phyloP scores from a whole-genome alignment of 495 filamentous ascomycete species.

The Penicillium diatomitis region DNA sequence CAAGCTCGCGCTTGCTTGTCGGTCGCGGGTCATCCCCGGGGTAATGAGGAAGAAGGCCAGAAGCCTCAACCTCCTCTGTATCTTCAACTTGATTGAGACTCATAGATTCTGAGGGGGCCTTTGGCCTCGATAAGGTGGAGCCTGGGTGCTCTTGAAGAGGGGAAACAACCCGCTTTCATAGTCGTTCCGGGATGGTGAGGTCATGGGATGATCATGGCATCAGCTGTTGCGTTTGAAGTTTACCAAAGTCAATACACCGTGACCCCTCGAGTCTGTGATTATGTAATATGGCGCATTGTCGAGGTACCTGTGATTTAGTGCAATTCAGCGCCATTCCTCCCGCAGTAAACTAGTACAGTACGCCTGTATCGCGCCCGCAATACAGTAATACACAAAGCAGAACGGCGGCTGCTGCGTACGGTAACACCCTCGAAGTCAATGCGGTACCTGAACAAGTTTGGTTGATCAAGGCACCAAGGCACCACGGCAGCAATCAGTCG shows the following conservation, averaged over 20 bases:
- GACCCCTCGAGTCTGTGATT: no score
- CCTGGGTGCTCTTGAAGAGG: background rate
- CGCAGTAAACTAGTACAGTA: no score
- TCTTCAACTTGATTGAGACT: conserved; percentile 19
- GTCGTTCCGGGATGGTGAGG: conserved; percentile 8
- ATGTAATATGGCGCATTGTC: no score
- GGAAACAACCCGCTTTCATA: background rate
- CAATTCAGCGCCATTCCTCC: no score
- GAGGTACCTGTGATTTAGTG: no score
- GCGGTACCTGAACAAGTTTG: no score
- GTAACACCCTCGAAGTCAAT: no score
- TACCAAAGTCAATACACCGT: no score
- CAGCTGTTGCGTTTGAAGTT: no score
- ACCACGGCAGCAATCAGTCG: conserved; percentile 12
- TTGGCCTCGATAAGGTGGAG: background rate
- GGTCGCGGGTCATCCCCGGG: conserved; percentile 77
- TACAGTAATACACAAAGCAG: no score
- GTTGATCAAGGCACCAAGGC: conserved; percentile 5
- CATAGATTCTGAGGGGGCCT: conserved; percentile 3
- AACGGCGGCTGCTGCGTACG: no score
- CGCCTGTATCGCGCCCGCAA: no score
- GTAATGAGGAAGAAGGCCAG: conserved; percentile 39
- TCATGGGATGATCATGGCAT: conserved; percentile 1
- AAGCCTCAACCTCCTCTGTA: conserved; percentile 1
- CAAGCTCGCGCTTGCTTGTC: conserved; percentile 79